phyloP scores from a whole-genome alignment of 805 yeast genomes.

The Maudiozyma serrabonitensis region DNA sequence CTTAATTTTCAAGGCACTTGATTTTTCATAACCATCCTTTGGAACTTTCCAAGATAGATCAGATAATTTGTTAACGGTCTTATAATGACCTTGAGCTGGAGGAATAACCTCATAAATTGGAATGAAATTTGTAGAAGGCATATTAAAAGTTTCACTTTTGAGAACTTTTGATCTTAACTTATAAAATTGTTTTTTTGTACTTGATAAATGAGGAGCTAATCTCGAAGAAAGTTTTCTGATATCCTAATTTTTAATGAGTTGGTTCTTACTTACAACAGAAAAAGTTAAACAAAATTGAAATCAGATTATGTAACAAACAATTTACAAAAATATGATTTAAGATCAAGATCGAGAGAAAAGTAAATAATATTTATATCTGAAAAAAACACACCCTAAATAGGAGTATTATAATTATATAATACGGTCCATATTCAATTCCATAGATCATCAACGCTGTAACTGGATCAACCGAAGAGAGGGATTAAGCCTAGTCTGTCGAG shows the following conservation, averaged over 20 bases:
- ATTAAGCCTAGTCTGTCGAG: background rate
- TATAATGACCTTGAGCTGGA: background rate
- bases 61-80: background rate
- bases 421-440: background rate
- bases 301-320: too few relatives aligned
- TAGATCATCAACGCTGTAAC: background rate
- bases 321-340: too few relatives aligned
- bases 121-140: constrained; percentile 4
- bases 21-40: background rate
- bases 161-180: background rate
- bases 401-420: too few relatives aligned
- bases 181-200: too few relatives aligned
- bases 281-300: too few relatives aligned
- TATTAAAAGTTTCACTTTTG: background rate
- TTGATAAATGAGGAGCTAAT: too few relatives aligned
- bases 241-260: too few relatives aligned
- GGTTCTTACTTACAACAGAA: too few relatives aligned
- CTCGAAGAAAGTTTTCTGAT: too few relatives aligned
- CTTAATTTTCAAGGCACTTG: background rate
- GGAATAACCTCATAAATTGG: constrained; percentile 4
- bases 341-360: too few relatives aligned
- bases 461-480: background rate
- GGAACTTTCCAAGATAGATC: constrained; percentile 4
- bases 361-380: too few relatives aligned
- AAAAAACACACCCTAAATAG: too few relatives aligned